Conservation (phyloP, 2,329 filamentous ascomycete genomes). For the Sporothrix pseudoabietina region DNA sequence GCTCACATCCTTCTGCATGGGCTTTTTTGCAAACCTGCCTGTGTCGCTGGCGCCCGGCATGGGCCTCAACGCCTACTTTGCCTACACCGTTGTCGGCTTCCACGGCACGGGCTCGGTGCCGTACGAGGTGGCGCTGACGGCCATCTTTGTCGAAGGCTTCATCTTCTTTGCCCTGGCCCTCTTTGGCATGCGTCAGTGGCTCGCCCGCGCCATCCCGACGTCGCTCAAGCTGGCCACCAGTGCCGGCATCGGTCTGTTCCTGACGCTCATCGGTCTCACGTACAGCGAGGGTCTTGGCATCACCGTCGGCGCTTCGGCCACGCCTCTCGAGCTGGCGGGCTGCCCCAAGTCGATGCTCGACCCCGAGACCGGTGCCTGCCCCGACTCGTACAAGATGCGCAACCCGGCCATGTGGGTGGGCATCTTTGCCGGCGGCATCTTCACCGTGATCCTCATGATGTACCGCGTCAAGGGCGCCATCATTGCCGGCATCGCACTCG, state of each 20-base stretch:
- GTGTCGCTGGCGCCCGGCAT: slow-evolving; percentile 63
- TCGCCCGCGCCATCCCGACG: slow-evolving; percentile 64
- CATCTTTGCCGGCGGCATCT: slow-evolving; percentile 69
- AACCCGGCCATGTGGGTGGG: slow-evolving; percentile 80
- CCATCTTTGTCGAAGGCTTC: slow-evolving; percentile 66
- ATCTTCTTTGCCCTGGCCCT: slow-evolving; percentile 66
- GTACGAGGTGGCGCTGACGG: slow-evolving; percentile 62
- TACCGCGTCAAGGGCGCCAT: slow-evolving; percentile 76
- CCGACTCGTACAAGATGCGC: slow-evolving; percentile 62
- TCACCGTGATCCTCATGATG: slow-evolving; percentile 79
- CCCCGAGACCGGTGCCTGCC: slow-evolving; percentile 39
- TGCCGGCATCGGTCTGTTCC: slow-evolving; percentile 65
- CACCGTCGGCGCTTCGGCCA: slow-evolving; percentile 65
- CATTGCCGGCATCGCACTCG: slow-evolving; percentile 70
- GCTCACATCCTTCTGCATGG: slow-evolving; percentile 73
- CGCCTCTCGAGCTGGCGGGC: slow-evolving; percentile 75
- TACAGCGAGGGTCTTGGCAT: slow-evolving; percentile 84
- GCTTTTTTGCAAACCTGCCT: slow-evolving; percentile 79
- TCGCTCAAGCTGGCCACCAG: slow-evolving; percentile 67
- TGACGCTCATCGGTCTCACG: slow-evolving; percentile 67
- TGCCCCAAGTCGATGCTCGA: slow-evolving; percentile 59
- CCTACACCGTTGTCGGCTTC: slow-evolving; percentile 66
- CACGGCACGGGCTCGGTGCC: slow-evolving; percentile 60
- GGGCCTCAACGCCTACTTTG: slow-evolving; percentile 69
- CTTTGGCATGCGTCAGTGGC: slow-evolving; percentile 72